phyloP scores from a whole-genome alignment of 164 flowering plant genomes.

The Vitis rotundifolia region DNA sequence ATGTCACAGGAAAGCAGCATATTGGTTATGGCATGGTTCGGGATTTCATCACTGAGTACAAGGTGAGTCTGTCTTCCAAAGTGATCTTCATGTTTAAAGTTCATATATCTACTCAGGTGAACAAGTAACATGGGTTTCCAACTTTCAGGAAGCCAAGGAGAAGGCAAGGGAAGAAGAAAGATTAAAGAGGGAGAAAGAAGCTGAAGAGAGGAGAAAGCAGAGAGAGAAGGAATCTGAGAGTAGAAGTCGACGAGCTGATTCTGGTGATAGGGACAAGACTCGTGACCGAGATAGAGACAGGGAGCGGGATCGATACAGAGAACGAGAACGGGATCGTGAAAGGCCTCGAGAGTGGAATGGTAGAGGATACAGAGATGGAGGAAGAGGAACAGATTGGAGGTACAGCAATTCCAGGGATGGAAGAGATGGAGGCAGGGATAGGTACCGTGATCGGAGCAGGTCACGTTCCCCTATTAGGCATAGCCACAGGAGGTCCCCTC shows the following conservation, averaged over 20 bases:
- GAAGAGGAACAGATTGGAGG: constrained; percentile 58
- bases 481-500: constrained; percentile 62
- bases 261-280: constrained; percentile 72
- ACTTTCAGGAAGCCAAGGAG: constrained; percentile 74
- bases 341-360: constrained; percentile 63
- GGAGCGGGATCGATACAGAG: constrained; percentile 47
- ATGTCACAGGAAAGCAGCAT: constrained; percentile 96
- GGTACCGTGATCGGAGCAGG: constrained; percentile 69
- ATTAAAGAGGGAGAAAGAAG: constrained; percentile 82
- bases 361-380: constrained; percentile 65
- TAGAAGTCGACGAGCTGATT: constrained; percentile 54
- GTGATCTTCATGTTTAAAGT: neutral
- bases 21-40: constrained; percentile 97
- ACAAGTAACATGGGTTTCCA: neutral
- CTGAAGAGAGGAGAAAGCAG: constrained; percentile 79
- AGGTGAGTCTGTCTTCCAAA: constrained; percentile 44
- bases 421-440: constrained; percentile 69
- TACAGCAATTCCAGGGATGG: constrained; percentile 56
- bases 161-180: constrained; percentile 90
- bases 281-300: constrained; percentile 61
- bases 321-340: constrained; percentile 48
- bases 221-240: constrained; percentile 72
- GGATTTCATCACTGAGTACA: constrained; percentile 78
- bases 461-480: constrained; percentile 79
- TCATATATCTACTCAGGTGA: neutral